These are phyloP conservation scores for Tylopilus sp. DNA, from an alignment of 1,284 basidiomycete genomes.

Conservation along the genomic window DNA sequence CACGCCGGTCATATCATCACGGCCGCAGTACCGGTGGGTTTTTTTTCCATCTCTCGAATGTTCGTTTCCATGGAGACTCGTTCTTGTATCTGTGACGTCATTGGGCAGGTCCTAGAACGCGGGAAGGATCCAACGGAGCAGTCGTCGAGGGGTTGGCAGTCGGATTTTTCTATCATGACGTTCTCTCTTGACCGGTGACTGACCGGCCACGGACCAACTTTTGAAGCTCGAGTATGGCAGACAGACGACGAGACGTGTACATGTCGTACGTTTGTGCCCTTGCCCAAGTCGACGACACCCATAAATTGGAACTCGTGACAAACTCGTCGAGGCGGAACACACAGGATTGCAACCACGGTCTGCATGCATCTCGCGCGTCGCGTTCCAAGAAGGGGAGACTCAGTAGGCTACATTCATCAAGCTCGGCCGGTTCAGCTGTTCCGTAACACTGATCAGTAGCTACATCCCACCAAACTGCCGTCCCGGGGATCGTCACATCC, in stretches of 20 bases:
- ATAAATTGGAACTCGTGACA: not conserved
- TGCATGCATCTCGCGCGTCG: not conserved
- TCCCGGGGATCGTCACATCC: too few relatives aligned
- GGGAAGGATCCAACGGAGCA: too few relatives aligned
- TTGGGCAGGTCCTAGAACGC: not conserved
- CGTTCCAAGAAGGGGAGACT: not conserved
- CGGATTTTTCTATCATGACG: too few relatives aligned
- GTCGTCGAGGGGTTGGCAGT: too few relatives aligned
- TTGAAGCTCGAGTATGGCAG: too few relatives aligned
- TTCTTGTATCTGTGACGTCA: not conserved
- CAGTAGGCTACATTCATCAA: not conserved
- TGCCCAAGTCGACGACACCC: not conserved
- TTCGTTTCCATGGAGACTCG: not conserved
- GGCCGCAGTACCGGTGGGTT: not conserved
- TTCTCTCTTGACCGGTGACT: too few relatives aligned
- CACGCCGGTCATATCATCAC: not conserved
- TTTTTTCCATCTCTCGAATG: not conserved
- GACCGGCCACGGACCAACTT: too few relatives aligned
- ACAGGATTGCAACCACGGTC: too few relatives aligned
- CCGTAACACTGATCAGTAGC: too few relatives aligned
- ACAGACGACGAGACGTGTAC: too few relatives aligned
- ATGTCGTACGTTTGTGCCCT: too few relatives aligned
- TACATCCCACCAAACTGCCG: too few relatives aligned
- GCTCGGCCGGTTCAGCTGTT: not conserved
- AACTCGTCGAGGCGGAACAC: not conserved